Evolutionary conservation across 2,329 filamentous ascomycete species (phyloP).

Genomic region (Sarocladium kiliense): DNA sequence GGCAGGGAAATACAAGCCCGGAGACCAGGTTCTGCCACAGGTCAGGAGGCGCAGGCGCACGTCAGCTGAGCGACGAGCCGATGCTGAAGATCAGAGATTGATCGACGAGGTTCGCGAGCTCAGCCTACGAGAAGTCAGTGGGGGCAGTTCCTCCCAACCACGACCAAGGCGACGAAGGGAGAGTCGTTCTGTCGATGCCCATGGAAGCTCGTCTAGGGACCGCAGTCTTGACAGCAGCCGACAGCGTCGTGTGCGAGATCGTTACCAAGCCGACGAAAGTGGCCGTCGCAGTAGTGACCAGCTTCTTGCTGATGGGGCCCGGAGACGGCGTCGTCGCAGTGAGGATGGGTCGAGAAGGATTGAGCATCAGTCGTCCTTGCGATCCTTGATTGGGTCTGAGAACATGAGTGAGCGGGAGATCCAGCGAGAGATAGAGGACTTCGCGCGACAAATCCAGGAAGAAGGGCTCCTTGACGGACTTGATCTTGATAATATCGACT

Average conservation of each 20-base stretch:
- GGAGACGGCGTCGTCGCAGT: conserved; percentile 31
- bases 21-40: conserved; percentile 73
- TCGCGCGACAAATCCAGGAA: conserved; percentile 81
- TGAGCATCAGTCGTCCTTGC: conserved; percentile 84
- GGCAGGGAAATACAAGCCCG: conserved; percentile 69
- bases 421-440: conserved; percentile 84
- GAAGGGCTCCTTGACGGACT: conserved; percentile 84
- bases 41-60: conserved; percentile 46
- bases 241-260: conserved; percentile 18
- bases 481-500: conserved; percentile 81
- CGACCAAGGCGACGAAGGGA: conserved; percentile 24
- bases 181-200: conserved; percentile 24
- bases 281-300: conserved; percentile 27
- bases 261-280: conserved; percentile 11
- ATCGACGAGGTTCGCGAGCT: conserved; percentile 67
- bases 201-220: conserved; percentile 24
- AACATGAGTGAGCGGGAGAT: conserved; percentile 74
- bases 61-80: conserved; percentile 46
- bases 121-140: conserved; percentile 67
- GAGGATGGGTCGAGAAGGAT: conserved; percentile 55
- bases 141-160: conserved; percentile 37
- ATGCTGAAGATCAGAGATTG: conserved; percentile 64
- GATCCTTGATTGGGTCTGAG: conserved; percentile 76
- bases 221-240: conserved; percentile 23
- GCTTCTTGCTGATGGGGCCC: conserved; percentile 30